Evolutionary conservation across 2,329 filamentous ascomycete species (phyloP).

Genomic region (Ophiostoma sp.): DNA sequence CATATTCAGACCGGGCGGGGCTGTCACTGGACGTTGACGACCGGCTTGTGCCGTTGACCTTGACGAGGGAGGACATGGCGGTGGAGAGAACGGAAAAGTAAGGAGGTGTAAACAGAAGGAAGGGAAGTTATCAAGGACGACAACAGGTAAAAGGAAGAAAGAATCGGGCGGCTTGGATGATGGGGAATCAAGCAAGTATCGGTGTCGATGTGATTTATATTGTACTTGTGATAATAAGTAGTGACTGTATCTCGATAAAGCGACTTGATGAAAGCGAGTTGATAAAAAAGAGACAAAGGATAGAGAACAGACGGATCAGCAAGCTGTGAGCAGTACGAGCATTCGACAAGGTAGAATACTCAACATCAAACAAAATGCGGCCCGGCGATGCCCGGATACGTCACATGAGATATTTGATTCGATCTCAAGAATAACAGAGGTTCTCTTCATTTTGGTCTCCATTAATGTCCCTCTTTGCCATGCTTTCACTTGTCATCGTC

Average conservation of each 20-base stretch:
- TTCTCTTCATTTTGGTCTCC: background rate
- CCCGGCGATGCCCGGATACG: background rate
- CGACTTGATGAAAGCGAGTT: no score
- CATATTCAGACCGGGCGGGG: background rate
- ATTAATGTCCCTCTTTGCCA: background rate
- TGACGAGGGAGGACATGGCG: background rate
- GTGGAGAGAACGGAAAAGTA: no score
- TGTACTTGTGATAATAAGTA: no score
- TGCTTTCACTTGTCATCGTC: background rate
- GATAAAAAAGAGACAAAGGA: no score
- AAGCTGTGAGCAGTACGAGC: background rate
- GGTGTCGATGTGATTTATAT: no score
- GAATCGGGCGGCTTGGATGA: no score
- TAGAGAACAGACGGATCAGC: background rate
- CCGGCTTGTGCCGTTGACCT: background rate
- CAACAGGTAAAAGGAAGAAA: no score
- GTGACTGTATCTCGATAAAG: no score
- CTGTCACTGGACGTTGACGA: background rate
- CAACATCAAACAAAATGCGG: background rate
- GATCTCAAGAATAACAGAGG: background rate
- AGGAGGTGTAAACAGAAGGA: background rate
- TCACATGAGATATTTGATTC: background rate
- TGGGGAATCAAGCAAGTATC: no score
- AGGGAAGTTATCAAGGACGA: no score
- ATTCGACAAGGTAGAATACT: background rate